Evolutionary conservation across 768 basidiomycete species (phyloP), one percentile per base, ranked within the genome.

Genomic region (Boletus pseudopeckii): DNA sequence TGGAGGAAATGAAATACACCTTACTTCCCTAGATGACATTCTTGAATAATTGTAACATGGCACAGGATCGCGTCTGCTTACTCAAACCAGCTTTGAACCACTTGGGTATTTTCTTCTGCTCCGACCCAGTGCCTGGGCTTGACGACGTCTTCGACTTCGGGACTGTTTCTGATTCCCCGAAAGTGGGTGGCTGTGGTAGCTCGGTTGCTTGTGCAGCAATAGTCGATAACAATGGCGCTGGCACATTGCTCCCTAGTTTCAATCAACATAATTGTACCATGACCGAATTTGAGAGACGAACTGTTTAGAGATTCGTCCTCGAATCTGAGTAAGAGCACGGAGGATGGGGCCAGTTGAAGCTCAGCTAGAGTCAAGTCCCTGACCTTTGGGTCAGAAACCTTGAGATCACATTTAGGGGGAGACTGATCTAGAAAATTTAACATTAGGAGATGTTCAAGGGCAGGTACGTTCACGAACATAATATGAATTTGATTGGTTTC

Each of bases 351-450:
- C 22, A 96, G 74, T 33, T 87, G 79, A 11, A 96, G 77, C 39
- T 91, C 81, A 2, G 77, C 70, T 2, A 96, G 76, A 11, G 78
- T 79, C 48, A 85, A 75, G 64, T 88, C 84, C 59, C 84, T 83
- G 28, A 90, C 83, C 53, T 75, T 72, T 9, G 82, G 81, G 61
- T 94, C 92, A 6, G 88, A 89, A 7, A 90, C 87, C 59, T 85
- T 90, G 61, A 91, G 76, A 50, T 96, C 93, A 26, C 86, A 83
- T 62, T 84, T 86, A 1, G 92, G 93, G 2, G 90, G 91, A 3
- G 78, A 74, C 72, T 93, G 90, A 69, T 89, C 91, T 93, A 39
- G 15, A 39, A 18, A 36, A 37, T 22, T 46, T 10, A 11, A 30
- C n/a, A 26, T 61, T 8, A 52, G 45, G 5, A 39, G 55, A 26